Evolutionary conservation across 805 yeast species (phyloP), one percentile per base, ranked within the genome.

Genomic region (Ogataea glucozyma): DNA sequence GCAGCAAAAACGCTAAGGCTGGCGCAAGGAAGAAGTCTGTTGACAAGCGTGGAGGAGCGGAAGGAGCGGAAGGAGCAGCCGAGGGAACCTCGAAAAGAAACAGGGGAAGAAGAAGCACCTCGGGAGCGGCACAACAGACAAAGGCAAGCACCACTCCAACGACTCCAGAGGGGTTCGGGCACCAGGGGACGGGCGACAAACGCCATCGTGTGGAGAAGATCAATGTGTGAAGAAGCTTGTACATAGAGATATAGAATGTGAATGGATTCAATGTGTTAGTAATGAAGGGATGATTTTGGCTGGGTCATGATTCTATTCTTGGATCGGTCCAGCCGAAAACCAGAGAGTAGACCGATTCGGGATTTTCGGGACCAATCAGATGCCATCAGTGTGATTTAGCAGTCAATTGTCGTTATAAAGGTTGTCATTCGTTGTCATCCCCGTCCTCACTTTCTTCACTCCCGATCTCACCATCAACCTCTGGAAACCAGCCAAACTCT

Each of bases 401-500:
- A n/a, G n/a, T n/a, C n/a, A n/a, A n/a, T n/a, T n/a, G n/a, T n/a
- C n/a, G n/a, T n/a, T n/a, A n/a, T n/a, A n/a, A n/a, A n/a, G n/a
- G n/a, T n/a, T n/a, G n/a, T n/a, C n/a, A n/a, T n/a, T n/a, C n/a
- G 24, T 22, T 22, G 24, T 10, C 10, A 7, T 22, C 10, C 24
- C 10, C 13, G 31, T 27, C 31, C 9, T 19, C 16, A 16, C 10
- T n/a, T 16, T 12, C 27, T 11, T 24, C n/a, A 4, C 12, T 24
- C 27, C 13, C n/a, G 27, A 7, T 6, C 22, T 32, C 42, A n/a
- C 26, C 46, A 12, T 45, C 41, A 23, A 33, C 41, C 16, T 16
- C 76, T 8, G 89, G 89, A 57, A 82, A 84, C 91, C 93, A 85
- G 10, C 91, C 93, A 53, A 57, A 72, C 11, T 63, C 69, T 1